phyloP scores from a whole-genome alignment of 306 rosid species.

The Purshia tridentata region DNA sequence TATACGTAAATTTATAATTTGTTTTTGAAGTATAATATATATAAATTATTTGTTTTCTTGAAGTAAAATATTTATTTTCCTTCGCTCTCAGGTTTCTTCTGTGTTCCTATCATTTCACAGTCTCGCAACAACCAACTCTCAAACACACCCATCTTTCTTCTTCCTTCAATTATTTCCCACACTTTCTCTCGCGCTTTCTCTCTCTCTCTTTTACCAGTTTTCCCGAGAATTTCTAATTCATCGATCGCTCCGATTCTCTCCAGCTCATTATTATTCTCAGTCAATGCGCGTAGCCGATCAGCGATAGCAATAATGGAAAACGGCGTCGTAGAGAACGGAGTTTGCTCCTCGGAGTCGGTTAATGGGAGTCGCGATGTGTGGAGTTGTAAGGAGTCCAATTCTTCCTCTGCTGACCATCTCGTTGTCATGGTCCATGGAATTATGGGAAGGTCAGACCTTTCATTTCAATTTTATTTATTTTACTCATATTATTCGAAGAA shows the following conservation, averaged over 20 bases:
- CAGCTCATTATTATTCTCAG: not conserved
- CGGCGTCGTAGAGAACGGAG: conserved; percentile 40
- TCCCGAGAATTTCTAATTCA: not conserved
- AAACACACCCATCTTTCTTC: too few species aligned
- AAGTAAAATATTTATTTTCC: conserved; percentile 1
- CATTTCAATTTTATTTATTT: not conserved
- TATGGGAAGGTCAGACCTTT: conserved; percentile 64
- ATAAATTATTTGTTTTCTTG: not conserved
- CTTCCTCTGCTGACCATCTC: conserved; percentile 83
- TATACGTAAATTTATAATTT: too few species aligned
- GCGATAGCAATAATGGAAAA: conserved; percentile 47
- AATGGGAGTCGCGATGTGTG: conserved; percentile 72
- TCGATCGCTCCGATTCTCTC: conserved; percentile 7
- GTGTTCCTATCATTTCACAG: not conserved
- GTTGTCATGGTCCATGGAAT: conserved; percentile 95
- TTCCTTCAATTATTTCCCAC: too few species aligned
- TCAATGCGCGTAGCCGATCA: conserved; percentile 8
- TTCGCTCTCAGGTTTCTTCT: conserved; percentile 9
- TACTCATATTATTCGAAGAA: not conserved
- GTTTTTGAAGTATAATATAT: not conserved
- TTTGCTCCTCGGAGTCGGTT: conserved; percentile 57
- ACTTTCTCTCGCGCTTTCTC: conserved; percentile 12
- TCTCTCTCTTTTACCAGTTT: conserved; percentile 22
- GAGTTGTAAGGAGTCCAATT: conserved; percentile 67
- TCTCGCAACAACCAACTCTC: not conserved